Conservation (phyloP, 2,329 filamentous ascomycete genomes). For the Nigrospora sphaerica region DNA sequence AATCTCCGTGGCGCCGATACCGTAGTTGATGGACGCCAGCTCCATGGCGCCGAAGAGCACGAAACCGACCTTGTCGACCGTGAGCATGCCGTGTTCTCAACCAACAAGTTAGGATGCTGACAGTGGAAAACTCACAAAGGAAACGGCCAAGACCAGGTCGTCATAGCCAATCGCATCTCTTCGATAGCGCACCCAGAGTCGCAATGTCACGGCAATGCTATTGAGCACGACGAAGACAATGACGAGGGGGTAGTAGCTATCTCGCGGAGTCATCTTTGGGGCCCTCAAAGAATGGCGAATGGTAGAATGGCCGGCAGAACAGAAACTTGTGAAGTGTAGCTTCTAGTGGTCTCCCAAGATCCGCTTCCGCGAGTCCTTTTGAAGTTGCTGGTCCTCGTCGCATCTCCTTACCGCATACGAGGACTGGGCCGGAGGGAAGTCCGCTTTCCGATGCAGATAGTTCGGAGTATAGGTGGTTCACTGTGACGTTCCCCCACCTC, state of each 20-base stretch:
- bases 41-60: background rate
- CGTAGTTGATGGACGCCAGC: background rate
- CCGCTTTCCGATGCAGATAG: too few species aligned
- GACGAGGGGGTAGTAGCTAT: slow-evolving; percentile 5
- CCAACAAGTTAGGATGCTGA: too few species aligned
- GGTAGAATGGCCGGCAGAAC: too few species aligned
- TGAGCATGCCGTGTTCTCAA: too few species aligned
- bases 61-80: background rate
- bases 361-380: too few species aligned
- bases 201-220: slow-evolving; percentile 4
- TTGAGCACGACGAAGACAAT: slow-evolving; percentile 6
- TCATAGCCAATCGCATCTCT: background rate
- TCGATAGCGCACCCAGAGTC: slow-evolving; percentile 3
- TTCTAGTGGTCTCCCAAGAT: too few species aligned
- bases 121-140: background rate
- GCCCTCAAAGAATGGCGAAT: background rate
- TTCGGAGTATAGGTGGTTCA: too few species aligned
- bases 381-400: too few species aligned
- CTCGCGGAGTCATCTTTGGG: slow-evolving; percentile 2
- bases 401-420: too few species aligned
- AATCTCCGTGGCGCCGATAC: background rate
- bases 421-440: too few species aligned
- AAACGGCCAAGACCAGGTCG: background rate
- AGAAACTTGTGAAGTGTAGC: too few species aligned
- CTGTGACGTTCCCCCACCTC: too few species aligned